A percentile compares a stretch with the other conserved stretches of the same genome.
Conservation (phyloP, 2,329 filamentous ascomycete species). For the Dendryphion nanum region DNA sequence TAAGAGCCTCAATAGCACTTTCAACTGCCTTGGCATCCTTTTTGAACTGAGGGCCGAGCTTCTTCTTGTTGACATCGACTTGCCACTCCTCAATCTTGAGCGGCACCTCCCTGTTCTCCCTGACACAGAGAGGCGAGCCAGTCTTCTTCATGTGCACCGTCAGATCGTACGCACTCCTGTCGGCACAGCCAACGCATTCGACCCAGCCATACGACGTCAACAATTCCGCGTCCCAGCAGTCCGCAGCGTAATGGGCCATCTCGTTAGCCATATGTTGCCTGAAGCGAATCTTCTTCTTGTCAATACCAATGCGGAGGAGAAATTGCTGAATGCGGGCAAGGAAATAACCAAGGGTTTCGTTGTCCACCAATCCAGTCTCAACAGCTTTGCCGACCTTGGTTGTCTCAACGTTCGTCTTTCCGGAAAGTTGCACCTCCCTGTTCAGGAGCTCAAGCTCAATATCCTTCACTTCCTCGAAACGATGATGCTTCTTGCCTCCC, state of each 20-base stretch:
- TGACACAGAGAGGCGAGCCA: conserved; percentile 78
- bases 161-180: conserved; percentile 92
- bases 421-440: conserved; percentile 79
- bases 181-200: conserved; percentile 95
- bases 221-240: conserved; percentile 98
- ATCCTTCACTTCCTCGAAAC: conserved; percentile 82
- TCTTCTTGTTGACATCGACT: conserved; percentile 88
- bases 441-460: conserved; percentile 82
- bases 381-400: conserved; percentile 86
- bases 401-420: conserved; percentile 72
- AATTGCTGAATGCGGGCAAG: conserved; percentile 90
- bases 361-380: conserved; percentile 78
- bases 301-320: conserved; percentile 82
- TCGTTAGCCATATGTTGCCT: conserved; percentile 93
- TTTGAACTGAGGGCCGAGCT: conserved; percentile 93
- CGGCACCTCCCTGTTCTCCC: conserved; percentile 76
- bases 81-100: conserved; percentile 82
- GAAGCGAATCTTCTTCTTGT: conserved; percentile 86
- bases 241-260: conserved; percentile 90
- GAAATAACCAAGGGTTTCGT: conserved; percentile 98
- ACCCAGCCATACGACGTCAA: conserved; percentile 94
- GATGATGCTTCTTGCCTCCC: conserved; percentile 88
- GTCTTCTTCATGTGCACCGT: conserved; percentile 92
- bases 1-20: conserved; percentile 69
- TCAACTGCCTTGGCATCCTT: conserved; percentile 84